Evolutionary conservation across 1,139 yeast species (phyloP), one percentile per base, ranked within the genome.

Genomic region (Lodderomyces margitis): DNA sequence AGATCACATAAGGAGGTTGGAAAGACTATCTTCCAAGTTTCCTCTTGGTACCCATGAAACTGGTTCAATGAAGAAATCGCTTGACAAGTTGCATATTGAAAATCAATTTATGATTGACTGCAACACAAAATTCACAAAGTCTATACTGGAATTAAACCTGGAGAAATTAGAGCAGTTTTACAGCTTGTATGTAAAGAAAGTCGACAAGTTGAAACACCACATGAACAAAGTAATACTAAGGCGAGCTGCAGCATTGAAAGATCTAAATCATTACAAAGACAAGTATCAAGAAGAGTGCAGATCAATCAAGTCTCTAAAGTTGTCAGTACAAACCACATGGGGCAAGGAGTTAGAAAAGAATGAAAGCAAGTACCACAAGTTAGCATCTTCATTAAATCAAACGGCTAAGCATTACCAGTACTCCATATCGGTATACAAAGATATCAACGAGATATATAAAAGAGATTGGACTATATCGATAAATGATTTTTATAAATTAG

Each of bases 401-500:
- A 58, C 78, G 34, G 75, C 79, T 51, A 67, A 75, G 37, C 81
- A 80, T 39, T 87, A 85, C 57, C 82, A 80, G 57, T 61, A 74
- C 16, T 71, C 82, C 2, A 70, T 86, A 32, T 66, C 78, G 20
- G 75, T 74, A 32, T 79, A 81, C 49, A 81, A 82, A 34, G 85
- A 83, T 42, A 66, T 85, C n/a, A 76, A 80, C 51, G 86, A 82
- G 34, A 68, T 76, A 5, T 92, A 91, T 86, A 74, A 80, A 43
- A 67, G 78, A 33, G 95, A 89, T 53, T 92, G 98, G 98, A 72
- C 76, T 41, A 63, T 70, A 16, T 73, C 87, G 0, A 76, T 91
- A 35, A 79, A 75, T 47, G 81, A 80, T 50, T 72, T 87, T 47
- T 95, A 91, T 61, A 80, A 73, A 46, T 64, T 87, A 48, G 98